Evolutionary conservation across 2,329 filamentous ascomycete genomes (phyloP).

Genomic region (Balansia obtecta): DNA sequence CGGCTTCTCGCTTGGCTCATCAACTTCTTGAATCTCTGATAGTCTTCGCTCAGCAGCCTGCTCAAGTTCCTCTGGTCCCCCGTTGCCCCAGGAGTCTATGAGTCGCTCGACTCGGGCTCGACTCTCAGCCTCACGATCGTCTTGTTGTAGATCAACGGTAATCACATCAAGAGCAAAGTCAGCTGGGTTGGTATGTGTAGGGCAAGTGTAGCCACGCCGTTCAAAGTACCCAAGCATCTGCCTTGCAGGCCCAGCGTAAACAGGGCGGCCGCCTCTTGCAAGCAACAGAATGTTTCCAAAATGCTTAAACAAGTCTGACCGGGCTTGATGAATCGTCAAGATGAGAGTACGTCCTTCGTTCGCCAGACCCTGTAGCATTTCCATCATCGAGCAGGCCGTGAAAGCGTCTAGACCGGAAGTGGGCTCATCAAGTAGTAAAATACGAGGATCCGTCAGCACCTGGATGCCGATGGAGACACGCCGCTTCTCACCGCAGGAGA

Average conservation of each 20-base stretch:
- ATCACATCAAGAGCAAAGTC: conserved; percentile 70
- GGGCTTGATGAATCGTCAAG: conserved; percentile 67
- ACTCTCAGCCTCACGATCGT: conserved; percentile 47
- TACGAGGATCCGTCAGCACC: conserved; percentile 60
- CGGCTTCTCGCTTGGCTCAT: conserved; percentile 13
- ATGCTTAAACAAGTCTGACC: conserved; percentile 57
- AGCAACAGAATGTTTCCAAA: conserved; percentile 63
- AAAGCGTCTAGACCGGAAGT: conserved; percentile 68
- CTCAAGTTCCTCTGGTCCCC: conserved; percentile 7
- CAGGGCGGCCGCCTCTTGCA: conserved; percentile 54
- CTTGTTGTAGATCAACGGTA: conserved; percentile 60
- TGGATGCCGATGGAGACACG: conserved; percentile 69
- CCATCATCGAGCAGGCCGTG: conserved; percentile 64
- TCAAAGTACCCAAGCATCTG: conserved; percentile 56
- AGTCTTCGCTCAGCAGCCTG: conserved; percentile 10
- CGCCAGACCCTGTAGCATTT: conserved; percentile 57
- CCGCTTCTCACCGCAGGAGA: conserved; percentile 68
- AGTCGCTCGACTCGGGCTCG: conserved; percentile 48
- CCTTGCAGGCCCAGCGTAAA: conserved; percentile 51
- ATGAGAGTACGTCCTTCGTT: conserved; percentile 63
- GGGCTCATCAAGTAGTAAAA: conserved; percentile 64
- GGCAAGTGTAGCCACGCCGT: conserved; percentile 49
- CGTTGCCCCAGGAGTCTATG: conserved; percentile 42
- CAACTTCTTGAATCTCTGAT: conserved; percentile 16
- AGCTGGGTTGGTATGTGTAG: conserved; percentile 59